These are phyloP conservation scores for Pythium periplocum DNA, from an alignment of 352 stramenopile genomes.

Conservation along the genomic window DNA sequence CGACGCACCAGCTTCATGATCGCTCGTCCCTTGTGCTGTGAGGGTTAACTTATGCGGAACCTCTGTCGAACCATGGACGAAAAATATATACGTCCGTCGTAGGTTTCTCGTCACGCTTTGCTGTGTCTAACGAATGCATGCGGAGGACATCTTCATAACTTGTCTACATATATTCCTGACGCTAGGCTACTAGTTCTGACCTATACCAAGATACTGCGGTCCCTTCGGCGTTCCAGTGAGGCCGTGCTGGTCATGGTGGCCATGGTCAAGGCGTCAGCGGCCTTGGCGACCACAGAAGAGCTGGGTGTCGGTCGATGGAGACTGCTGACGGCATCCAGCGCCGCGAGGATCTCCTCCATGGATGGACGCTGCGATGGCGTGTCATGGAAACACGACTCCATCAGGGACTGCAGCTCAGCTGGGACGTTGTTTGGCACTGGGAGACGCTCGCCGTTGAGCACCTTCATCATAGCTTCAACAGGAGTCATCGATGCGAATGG, in stretches of 20 bases:
- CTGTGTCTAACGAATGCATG: no score
- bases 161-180: no score
- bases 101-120: no score
- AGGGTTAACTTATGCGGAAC: no score
- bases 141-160: no score
- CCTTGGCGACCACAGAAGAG: background rate
- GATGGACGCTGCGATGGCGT: slow-evolving; percentile 50
- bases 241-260: background rate
- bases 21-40: no score
- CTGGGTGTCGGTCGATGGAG: background rate
- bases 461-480: slow-evolving; percentile 55
- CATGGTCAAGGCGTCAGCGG: background rate
- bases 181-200: no score
- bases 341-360: slow-evolving; percentile 59
- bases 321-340: slow-evolving; percentile 5
- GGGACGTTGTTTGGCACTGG: slow-evolving; percentile 38
- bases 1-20: slow-evolving; percentile 19
- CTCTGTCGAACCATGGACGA: no score
- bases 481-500: slow-evolving; percentile 55
- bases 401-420: slow-evolving; percentile 39
- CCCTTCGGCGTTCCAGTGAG: background rate
- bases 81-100: no score
- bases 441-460: slow-evolving; percentile 58
- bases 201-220: slow-evolving; percentile 1
- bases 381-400: slow-evolving; percentile 71